A percentile compares a stretch with the other conserved stretches of the same genome.
Evolutionary conservation across 768 basidiomycete genomes (phyloP).

Genomic region (Mycena indigotica): DNA sequence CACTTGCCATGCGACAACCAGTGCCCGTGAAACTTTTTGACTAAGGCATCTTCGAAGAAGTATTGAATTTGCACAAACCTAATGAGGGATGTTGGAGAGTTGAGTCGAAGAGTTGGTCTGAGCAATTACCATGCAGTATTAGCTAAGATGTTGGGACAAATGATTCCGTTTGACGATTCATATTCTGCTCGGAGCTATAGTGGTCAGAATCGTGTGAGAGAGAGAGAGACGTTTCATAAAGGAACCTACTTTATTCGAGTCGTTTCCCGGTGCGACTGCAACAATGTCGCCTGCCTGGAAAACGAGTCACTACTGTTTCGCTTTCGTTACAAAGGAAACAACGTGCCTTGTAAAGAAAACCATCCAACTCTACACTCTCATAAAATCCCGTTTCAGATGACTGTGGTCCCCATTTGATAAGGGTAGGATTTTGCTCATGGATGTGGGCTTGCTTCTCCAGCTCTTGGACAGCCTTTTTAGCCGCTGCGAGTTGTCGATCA

Average conservation of each 20-base stretch:
- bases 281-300: conserved; percentile 16
- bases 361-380: conserved; percentile 55
- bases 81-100: neutral
- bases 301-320: neutral
- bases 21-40: conserved; percentile 67
- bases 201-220: neutral
- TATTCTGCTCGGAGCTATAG: conserved; percentile 37
- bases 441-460: conserved; percentile 29
- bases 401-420: conserved; percentile 28
- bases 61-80: conserved; percentile 77
- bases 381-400: conserved; percentile 34
- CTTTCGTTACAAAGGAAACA: neutral
- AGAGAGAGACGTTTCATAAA: neutral
- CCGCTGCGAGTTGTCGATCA: conserved; percentile 32
- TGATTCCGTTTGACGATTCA: conserved; percentile 41
- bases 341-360: conserved; percentile 55
- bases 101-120: neutral
- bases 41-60: conserved; percentile 43
- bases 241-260: conserved; percentile 36
- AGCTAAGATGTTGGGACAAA: conserved; percentile 56
- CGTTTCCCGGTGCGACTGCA: conserved; percentile 48
- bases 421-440: conserved; percentile 39
- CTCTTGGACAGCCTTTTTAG: conserved; percentile 28
- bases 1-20: conserved; percentile 62
- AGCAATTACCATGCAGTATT: conserved; percentile 59